Conservation (phyloP, 805 yeast genomes). For the Jamesozyma piceae region DNA sequence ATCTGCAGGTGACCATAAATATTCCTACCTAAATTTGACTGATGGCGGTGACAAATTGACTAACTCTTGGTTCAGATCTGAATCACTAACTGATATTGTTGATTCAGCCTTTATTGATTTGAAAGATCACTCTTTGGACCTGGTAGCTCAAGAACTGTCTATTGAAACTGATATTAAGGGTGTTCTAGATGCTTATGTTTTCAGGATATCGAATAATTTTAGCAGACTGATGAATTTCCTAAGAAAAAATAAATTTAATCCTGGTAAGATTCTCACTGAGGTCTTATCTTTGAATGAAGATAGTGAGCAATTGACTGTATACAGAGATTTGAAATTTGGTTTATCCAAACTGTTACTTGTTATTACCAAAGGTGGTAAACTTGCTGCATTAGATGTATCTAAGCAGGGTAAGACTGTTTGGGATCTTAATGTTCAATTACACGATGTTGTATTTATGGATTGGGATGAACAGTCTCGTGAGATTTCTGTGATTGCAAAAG, state of each 20-base stretch:
- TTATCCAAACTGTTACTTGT: constrained; percentile 36
- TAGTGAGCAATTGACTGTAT: constrained; percentile 5
- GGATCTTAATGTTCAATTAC: constrained; percentile 26
- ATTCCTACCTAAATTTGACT: constrained; percentile 12
- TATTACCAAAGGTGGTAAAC: constrained; percentile 33
- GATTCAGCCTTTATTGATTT: constrained; percentile 26
- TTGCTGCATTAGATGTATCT: constrained; percentile 37
- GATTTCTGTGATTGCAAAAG: constrained; percentile 19
- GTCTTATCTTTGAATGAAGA: constrained; percentile 10
- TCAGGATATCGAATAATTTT: constrained; percentile 20
- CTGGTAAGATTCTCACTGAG: constrained; percentile 16
- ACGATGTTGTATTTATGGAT: constrained; percentile 18
- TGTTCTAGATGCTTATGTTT: constrained; percentile 20
- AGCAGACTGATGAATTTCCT: constrained; percentile 13
- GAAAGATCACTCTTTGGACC: constrained; percentile 11
- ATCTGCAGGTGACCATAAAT: constrained; percentile 10
- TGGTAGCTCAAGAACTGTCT: constrained; percentile 14
- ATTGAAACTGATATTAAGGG: constrained; percentile 11
- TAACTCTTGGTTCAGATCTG: constrained; percentile 37
- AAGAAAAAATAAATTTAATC: constrained; percentile 13
- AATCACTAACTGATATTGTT: constrained; percentile 32
- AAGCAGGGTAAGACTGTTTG: constrained; percentile 34
- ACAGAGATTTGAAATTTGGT: constrained; percentile 35
- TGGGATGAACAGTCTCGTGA: constrained; percentile 12
- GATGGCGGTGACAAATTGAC: constrained; percentile 14